Percentiles rank a stretch among this genome's conserved stretches.
These are phyloP conservation scores for Arthroderma sp. DNA, from an alignment of 2,329 filamentous ascomycete species.

Conservation along the genomic window DNA sequence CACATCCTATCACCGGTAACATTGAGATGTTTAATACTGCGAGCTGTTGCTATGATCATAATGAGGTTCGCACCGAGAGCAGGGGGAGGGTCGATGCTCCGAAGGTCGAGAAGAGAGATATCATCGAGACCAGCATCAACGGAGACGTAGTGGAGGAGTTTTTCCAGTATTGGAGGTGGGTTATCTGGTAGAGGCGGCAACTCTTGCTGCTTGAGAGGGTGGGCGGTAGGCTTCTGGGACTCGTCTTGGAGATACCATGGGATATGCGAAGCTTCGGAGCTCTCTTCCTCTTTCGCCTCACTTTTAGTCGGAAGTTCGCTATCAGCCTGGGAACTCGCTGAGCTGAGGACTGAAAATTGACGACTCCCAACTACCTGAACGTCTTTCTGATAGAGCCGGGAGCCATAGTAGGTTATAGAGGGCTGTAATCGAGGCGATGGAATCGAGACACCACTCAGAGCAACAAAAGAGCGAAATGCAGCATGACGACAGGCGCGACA, in stretches of 20 bases:
- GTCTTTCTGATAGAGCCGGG: not conserved
- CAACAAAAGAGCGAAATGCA: slow-evolving; percentile 22
- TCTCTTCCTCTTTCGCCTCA: slow-evolving; percentile 6
- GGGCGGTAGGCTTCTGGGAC: slow-evolving; percentile 28
- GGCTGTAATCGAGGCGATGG: slow-evolving; percentile 13
- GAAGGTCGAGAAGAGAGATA: slow-evolving; percentile 68
- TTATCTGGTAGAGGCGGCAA: slow-evolving; percentile 55
- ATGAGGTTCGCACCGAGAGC: slow-evolving; percentile 78
- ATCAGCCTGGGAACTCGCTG: not conserved
- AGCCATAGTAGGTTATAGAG: slow-evolving; percentile 5
- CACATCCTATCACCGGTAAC: slow-evolving; percentile 82
- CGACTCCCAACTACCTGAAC: not conserved
- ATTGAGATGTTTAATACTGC: slow-evolving; percentile 86
- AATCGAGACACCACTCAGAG: slow-evolving; percentile 20
- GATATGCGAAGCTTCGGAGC: slow-evolving; percentile 23
- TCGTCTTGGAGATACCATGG: slow-evolving; percentile 85
- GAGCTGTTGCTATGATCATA: slow-evolving; percentile 84
- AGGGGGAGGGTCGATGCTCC: slow-evolving; percentile 70
- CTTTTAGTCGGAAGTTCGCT: not conserved
- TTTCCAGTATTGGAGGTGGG: slow-evolving; percentile 58
- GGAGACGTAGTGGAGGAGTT: slow-evolving; percentile 65
- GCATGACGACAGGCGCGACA: slow-evolving; percentile 24
- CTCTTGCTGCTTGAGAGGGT: slow-evolving; percentile 40
- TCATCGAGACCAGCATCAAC: slow-evolving; percentile 79
- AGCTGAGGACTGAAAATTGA: not conserved